Base-by-base conservation (phyloP, 2,329 filamentous ascomycete species). In the Emergomyces pasteurianus region DNA sequence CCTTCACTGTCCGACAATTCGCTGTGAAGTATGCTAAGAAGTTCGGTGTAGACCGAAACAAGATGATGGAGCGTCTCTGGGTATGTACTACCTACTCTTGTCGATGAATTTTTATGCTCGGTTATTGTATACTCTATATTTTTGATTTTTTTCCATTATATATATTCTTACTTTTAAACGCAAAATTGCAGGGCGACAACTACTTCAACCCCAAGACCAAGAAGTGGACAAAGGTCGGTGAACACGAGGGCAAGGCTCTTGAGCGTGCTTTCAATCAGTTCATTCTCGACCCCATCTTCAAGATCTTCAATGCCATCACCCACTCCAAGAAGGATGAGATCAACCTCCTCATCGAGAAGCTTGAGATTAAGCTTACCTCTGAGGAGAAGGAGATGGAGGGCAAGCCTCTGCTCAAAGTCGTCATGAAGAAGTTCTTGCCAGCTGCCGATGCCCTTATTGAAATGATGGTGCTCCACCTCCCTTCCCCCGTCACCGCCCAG, bases 1-100 rank as follows among this genome's bases (percentile, higher is more conserved):
- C 91, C 74, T 99, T 99, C 87, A 99, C 94, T 74, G 82, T 97
- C 82, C 90, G 94, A 75, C 94, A 99, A 81, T 99, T 99, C 80
- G 94, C 94, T 71, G 79, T 85, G 76, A 86, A 88, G 74, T 99
- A 99, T 79, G 89, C 92, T 81, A 97, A 97, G 91, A 99, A 99
- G 83, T 99, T 99, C 74, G 94, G 94, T 88, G 94, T 99, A 72
- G 92, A 99, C 87, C 92, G 92, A 80, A 88, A 87, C 83, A 97
- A 97, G 90, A 96, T 99, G 94, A 96, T 97, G 89, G 90, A 96
- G 84, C 91, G 94, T 87, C 90, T 99, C 71, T 99, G 94, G 94
- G 87, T 90, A 80, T 78, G 85, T n/a, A n/a, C n/a, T n/a, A n/a
- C n/a, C n/a, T n/a, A n/a, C n/a, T n/a, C n/a, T n/a, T n/a, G n/a